Percentiles rank a stretch among this genome's conserved stretches.
phyloP scores from a whole-genome alignment of 345 rosid genomes.

The Syzygium jambos region DNA sequence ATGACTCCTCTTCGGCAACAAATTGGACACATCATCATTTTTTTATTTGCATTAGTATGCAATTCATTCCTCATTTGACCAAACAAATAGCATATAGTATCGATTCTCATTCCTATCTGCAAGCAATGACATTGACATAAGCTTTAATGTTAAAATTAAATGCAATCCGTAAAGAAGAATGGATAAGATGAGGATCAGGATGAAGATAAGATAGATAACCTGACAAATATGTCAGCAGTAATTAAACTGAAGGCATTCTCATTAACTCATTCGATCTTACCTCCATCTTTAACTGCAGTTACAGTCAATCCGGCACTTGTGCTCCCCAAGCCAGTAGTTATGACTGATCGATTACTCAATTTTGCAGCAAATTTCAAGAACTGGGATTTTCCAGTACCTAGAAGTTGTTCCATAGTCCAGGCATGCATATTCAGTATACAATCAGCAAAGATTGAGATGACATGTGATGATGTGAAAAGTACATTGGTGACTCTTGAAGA shows the following conservation, averaged over 20 bases:
- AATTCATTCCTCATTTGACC: neutral
- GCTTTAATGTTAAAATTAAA: neutral
- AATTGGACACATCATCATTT: neutral
- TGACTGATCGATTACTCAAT: conserved; percentile 83
- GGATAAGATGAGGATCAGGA: neutral
- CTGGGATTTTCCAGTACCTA: conserved; percentile 98
- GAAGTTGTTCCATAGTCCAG: conserved; percentile 2
- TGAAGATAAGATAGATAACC: neutral
- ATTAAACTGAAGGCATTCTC: neutral
- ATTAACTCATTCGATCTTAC: conserved; percentile 16
- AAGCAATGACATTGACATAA: neutral
- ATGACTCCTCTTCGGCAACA: neutral
- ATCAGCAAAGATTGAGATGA: neutral
- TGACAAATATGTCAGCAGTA: neutral
- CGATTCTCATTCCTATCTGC: neutral
- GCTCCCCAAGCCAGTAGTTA: conserved; percentile 95
- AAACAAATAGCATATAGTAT: neutral
- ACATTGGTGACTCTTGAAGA: neutral
- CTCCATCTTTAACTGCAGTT: conserved; percentile 96
- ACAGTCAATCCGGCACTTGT: conserved; percentile 98
- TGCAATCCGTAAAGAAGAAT: neutral
- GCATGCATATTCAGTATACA: neutral
- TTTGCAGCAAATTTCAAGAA: conserved; percentile 96
- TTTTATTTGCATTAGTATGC: neutral
- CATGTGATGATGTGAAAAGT: neutral